Evolutionary conservation across 2,329 filamentous ascomycete species (phyloP).

Genomic region (Alternaria atra): DNA sequence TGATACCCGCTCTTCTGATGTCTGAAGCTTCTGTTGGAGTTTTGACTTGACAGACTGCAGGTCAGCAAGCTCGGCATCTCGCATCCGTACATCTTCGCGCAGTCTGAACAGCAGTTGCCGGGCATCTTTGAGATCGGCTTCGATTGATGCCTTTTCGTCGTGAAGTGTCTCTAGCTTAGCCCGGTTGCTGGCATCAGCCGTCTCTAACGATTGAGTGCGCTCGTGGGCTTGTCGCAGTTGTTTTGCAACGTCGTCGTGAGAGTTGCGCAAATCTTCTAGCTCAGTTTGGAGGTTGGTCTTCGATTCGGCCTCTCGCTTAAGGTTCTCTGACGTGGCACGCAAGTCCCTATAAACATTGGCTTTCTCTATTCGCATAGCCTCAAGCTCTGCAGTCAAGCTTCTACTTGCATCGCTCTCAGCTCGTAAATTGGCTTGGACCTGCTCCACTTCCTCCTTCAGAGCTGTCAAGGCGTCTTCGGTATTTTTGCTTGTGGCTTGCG

Average conservation of each 20-base stretch:
- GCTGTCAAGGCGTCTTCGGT: slow-evolving; percentile 35
- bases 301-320: slow-evolving; percentile 21
- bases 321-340: slow-evolving; percentile 15
- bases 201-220: slow-evolving; percentile 31
- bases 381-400: slow-evolving; percentile 34
- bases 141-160: slow-evolving; percentile 30
- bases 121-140: slow-evolving; percentile 29
- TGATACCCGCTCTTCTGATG: slow-evolving; percentile 29
- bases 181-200: slow-evolving; percentile 24
- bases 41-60: slow-evolving; percentile 32
- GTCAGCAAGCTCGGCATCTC: slow-evolving; percentile 32
- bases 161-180: slow-evolving; percentile 30
- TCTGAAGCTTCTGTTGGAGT: slow-evolving; percentile 30
- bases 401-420: slow-evolving; percentile 25
- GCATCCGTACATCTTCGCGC: slow-evolving; percentile 30
- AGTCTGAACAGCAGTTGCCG: slow-evolving; percentile 31
- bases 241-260: slow-evolving; percentile 24
- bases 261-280: slow-evolving; percentile 27
- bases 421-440: slow-evolving; percentile 25
- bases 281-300: slow-evolving; percentile 32
- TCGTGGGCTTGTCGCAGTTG: slow-evolving; percentile 34
- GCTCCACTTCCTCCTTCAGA: slow-evolving; percentile 24
- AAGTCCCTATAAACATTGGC: slow-evolving; percentile 34
- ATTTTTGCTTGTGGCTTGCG: slow-evolving; percentile 29
- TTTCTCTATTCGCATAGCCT: slow-evolving; percentile 25